Conservation (phyloP, 2,329 filamentous ascomycete genomes). For the Annulohypoxylon truncatum region DNA sequence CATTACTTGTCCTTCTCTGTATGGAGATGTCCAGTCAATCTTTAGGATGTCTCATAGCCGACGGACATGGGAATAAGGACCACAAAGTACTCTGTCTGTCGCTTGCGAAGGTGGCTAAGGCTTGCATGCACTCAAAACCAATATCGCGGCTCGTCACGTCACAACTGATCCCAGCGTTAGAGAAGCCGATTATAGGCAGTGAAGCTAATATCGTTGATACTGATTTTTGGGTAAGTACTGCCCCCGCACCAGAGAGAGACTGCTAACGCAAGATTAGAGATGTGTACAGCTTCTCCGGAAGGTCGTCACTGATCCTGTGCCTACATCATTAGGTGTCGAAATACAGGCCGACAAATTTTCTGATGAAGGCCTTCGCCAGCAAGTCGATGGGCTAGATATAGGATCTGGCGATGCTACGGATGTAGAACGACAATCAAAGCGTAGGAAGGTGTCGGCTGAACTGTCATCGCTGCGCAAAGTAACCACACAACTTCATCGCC, state of each 20-base stretch:
- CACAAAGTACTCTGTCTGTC: constrained; percentile 54
- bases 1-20: constrained; percentile 57
- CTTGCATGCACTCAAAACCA: constrained; percentile 48
- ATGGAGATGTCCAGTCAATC: constrained; percentile 54
- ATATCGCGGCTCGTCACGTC: constrained; percentile 57
- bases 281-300: constrained; percentile 48
- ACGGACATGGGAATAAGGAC: constrained; percentile 46
- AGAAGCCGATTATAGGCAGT: constrained; percentile 52
- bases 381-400: constrained; percentile 41
- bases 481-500: constrained; percentile 43
- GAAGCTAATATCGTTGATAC: constrained; percentile 50
- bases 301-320: constrained; percentile 37
- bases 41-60: constrained; percentile 45
- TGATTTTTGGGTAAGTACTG: constrained; percentile 57
- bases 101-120: constrained; percentile 54
- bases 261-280: constrained; percentile 46
- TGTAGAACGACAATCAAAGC: constrained; percentile 46
- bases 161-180: constrained; percentile 57
- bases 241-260: constrained; percentile 20
- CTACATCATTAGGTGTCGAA: constrained; percentile 33
- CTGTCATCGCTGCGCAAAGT: constrained; percentile 42
- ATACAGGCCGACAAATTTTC: constrained; percentile 44
- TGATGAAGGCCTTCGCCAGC: constrained; percentile 43
- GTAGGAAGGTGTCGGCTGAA: constrained; percentile 48
- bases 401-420: constrained; percentile 7